These are phyloP conservation scores for Candida pini DNA, from an alignment of 805 yeast species.

Conservation along the genomic window DNA sequence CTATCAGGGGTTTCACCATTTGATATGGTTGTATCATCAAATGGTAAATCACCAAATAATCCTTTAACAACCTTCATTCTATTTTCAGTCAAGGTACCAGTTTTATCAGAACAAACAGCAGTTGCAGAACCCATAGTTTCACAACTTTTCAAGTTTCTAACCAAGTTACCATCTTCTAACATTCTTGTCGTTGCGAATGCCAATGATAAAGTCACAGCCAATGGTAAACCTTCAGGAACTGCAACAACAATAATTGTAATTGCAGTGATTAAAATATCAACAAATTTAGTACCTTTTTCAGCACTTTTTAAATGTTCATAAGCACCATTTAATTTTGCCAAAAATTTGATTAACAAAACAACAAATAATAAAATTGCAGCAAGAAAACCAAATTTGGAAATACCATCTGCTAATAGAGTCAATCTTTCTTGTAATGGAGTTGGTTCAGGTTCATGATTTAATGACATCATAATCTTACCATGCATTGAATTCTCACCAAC, in stretches of 20 bases:
- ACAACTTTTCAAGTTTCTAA: slow-evolving; percentile 88
- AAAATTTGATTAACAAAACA: slow-evolving; percentile 71
- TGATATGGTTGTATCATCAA: slow-evolving; percentile 41
- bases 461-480: slow-evolving; percentile 84
- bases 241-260: slow-evolving; percentile 95
- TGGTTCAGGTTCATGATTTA: slow-evolving; percentile 67
- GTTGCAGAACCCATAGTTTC: slow-evolving; percentile 99
- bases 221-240: slow-evolving; percentile 98
- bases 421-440: slow-evolving; percentile 89
- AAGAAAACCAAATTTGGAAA: slow-evolving; percentile 87
- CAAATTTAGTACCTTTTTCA: slow-evolving; percentile 75
- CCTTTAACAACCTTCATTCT: slow-evolving; percentile 87
- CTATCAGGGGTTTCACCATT: slow-evolving; percentile 1
- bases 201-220: slow-evolving; percentile 93
- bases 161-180: slow-evolving; percentile 94
- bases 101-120: slow-evolving; percentile 93
- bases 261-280: slow-evolving; percentile 84
- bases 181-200: slow-evolving; percentile 98
- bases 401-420: slow-evolving; percentile 80
- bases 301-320: slow-evolving; percentile 47
- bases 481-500: slow-evolving; percentile 87
- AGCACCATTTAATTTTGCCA: slow-evolving; percentile 48
- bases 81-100: slow-evolving; percentile 95
- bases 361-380: slow-evolving; percentile 80
- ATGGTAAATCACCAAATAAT: slow-evolving; percentile 50